Evolutionary conservation across 805 yeast genomes (phyloP).

Genomic region (Yarrowia sp.): DNA sequence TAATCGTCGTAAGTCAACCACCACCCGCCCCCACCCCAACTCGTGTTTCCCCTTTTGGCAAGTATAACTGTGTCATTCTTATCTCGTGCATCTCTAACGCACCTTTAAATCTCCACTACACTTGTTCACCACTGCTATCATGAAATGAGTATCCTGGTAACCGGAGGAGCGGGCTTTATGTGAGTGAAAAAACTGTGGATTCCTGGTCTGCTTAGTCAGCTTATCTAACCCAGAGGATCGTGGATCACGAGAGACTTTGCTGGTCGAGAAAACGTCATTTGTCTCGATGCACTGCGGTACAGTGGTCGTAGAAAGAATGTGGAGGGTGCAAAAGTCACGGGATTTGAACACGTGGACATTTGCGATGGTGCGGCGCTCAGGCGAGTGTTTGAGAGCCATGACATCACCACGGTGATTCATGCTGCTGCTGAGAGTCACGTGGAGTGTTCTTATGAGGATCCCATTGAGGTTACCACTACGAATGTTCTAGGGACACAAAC

Average conservation of each 20-base stretch:
- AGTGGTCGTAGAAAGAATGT: slow-evolving; percentile 52
- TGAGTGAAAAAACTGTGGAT: slow-evolving; percentile 40
- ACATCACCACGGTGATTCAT: slow-evolving; percentile 54
- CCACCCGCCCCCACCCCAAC: too few relatives aligned
- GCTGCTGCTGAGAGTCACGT: slow-evolving; percentile 66
- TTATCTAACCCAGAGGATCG: slow-evolving; percentile 51
- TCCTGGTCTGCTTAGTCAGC: background rate
- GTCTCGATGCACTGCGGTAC: slow-evolving; percentile 58
- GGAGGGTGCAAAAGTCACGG: slow-evolving; percentile 43
- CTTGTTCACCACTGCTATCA: background rate
- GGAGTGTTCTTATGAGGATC: slow-evolving; percentile 58
- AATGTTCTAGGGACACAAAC: slow-evolving; percentile 59
- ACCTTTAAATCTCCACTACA: background rate
- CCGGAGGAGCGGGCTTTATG: slow-evolving; percentile 67
- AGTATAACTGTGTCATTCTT: too few relatives aligned
- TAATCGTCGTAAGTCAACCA: too few relatives aligned
- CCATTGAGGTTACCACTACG: slow-evolving; percentile 55
- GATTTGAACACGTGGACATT: slow-evolving; percentile 52
- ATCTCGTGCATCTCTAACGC: background rate
- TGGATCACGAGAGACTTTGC: slow-evolving; percentile 54
- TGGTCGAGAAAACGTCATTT: slow-evolving; percentile 50
- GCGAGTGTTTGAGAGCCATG: slow-evolving; percentile 42
- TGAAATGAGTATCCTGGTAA: slow-evolving; percentile 51
- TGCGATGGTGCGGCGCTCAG: slow-evolving; percentile 46
- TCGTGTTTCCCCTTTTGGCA: too few relatives aligned